Evolutionary conservation across 257 asterid genomes (phyloP).

Genomic region (Craterostigma plantagineum): DNA sequence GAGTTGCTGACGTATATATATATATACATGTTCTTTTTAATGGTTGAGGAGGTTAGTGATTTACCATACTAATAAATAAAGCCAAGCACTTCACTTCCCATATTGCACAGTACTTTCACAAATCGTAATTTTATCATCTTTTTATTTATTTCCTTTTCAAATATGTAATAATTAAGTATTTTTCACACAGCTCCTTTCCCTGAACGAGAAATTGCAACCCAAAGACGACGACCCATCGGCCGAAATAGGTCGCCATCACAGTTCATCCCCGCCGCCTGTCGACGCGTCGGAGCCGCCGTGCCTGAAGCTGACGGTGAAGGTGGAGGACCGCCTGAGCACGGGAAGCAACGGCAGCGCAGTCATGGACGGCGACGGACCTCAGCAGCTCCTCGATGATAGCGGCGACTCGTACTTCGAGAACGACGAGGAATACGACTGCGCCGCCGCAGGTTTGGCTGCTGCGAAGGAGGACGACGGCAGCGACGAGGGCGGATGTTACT

Average conservation of each 20-base stretch:
- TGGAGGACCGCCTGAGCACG: slow-evolving; percentile 18
- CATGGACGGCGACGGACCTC: slow-evolving; percentile 14
- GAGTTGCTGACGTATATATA: too few relatives aligned
- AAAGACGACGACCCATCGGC: slow-evolving; percentile 16
- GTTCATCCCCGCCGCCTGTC: slow-evolving; percentile 11
- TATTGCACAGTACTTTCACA: too few relatives aligned
- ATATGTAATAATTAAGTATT: too few relatives aligned
- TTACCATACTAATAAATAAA: too few relatives aligned
- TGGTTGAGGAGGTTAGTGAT: too few relatives aligned
- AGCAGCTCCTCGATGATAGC: slow-evolving; percentile 12
- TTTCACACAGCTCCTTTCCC: slow-evolving; percentile 31
- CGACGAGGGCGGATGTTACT: slow-evolving; percentile 24
- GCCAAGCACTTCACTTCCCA: too few relatives aligned
- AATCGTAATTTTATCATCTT: too few relatives aligned
- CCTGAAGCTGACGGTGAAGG: slow-evolving; percentile 23
- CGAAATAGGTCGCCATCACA: too few relatives aligned
- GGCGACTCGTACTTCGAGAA: slow-evolving; percentile 15
- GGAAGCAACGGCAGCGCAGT: slow-evolving; percentile 16
- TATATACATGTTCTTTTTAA: too few relatives aligned
- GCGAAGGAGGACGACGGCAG: slow-evolving; percentile 7
- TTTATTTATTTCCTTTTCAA: too few relatives aligned
- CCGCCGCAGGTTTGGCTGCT: neutral
- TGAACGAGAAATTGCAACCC: slow-evolving; percentile 44
- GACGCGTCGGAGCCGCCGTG: slow-evolving; percentile 12
- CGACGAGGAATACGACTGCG: slow-evolving; percentile 4